Conservation (phyloP, 176 grass and related monocot genomes). For the Typha latifolia region DNA sequence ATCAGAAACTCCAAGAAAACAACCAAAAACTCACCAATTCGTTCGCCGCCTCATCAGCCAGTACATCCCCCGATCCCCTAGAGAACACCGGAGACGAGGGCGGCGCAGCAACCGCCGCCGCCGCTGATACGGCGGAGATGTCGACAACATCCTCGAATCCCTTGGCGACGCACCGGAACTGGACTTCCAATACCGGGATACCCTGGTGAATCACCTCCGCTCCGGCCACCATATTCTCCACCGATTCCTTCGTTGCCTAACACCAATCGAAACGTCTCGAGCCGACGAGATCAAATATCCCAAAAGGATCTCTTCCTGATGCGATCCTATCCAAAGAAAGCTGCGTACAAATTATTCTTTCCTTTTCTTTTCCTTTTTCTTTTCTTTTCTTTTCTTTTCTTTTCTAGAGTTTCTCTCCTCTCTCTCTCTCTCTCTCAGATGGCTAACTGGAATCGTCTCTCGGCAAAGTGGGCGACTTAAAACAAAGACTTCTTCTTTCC, state of each 20-base stretch:
- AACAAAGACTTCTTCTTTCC: too few species aligned
- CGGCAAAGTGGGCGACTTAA: too few species aligned
- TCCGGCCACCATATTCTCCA: constrained; percentile 66
- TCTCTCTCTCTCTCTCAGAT: not conserved
- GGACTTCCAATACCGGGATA: constrained; percentile 17
- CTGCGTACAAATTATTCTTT: not conserved
- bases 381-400: too few species aligned
- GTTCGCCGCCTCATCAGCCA: constrained; percentile 25
- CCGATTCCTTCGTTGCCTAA: constrained; percentile 10
- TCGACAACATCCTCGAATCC: constrained; percentile 19
- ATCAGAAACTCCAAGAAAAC: not conserved
- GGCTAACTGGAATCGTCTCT: too few species aligned
- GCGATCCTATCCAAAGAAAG: constrained; percentile 2
- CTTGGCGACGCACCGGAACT: constrained; percentile 7
- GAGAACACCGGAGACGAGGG: constrained; percentile 7
- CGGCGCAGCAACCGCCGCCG: not conserved
- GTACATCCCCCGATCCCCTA: constrained; percentile 4
- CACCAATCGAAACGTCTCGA: constrained; percentile 9
- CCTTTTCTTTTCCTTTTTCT: too few species aligned
- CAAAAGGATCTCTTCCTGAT: not conserved
- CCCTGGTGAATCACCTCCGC: constrained; percentile 57
- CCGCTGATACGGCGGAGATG: constrained; percentile 11
- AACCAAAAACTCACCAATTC: constrained; percentile 43
- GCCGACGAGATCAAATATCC: not conserved
- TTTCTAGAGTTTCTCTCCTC: not conserved